Percentiles rank a stretch among this genome's conserved stretches.
These are phyloP conservation scores for Lomentospora prolificans DNA, from an alignment of 2,329 filamentous ascomycete genomes.

Conservation along the genomic window DNA sequence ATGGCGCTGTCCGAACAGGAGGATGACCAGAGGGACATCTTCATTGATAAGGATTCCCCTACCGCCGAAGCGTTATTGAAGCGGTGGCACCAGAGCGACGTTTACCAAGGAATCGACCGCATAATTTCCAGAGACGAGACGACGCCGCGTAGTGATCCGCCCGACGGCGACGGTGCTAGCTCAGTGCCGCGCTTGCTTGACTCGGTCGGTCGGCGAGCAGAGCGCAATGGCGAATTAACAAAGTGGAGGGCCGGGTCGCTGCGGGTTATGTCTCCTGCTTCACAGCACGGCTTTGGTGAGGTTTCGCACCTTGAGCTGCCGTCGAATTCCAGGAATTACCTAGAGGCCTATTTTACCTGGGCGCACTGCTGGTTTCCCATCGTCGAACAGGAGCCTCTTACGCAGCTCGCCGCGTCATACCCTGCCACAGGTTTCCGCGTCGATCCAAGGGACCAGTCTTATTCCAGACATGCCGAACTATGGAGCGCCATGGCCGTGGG, in stretches of 20 bases:
- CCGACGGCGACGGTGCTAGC: conserved; percentile 25
- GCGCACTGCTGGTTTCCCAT: conserved; percentile 71
- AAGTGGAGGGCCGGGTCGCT: not conserved
- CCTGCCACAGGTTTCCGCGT: conserved; percentile 22
- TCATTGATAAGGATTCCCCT: conserved; percentile 40
- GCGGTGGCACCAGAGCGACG: conserved; percentile 52
- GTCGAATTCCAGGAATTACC: conserved; percentile 45
- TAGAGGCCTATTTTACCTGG: conserved; percentile 67
- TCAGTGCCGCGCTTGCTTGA: conserved; percentile 13
- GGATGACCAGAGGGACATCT: conserved; percentile 25
- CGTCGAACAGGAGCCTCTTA: conserved; percentile 53
- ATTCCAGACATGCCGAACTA: conserved; percentile 42
- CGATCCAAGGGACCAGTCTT: conserved; percentile 18
- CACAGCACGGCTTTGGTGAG: not conserved
- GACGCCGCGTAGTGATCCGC: conserved; percentile 15
- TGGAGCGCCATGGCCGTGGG: conserved; percentile 52
- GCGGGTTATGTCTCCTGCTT: not conserved
- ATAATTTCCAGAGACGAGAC: conserved; percentile 41
- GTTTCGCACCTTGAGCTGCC: conserved; percentile 28
- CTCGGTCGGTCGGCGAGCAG: not conserved
- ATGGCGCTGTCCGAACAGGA: conserved; percentile 36
- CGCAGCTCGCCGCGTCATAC: conserved; percentile 37
- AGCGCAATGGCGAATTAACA: not conserved
- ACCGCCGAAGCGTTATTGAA: conserved; percentile 48
- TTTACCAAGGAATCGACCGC: conserved; percentile 53